phyloP scores from a whole-genome alignment of 495 filamentous ascomycete species.

The Neurospora terricola region DNA sequence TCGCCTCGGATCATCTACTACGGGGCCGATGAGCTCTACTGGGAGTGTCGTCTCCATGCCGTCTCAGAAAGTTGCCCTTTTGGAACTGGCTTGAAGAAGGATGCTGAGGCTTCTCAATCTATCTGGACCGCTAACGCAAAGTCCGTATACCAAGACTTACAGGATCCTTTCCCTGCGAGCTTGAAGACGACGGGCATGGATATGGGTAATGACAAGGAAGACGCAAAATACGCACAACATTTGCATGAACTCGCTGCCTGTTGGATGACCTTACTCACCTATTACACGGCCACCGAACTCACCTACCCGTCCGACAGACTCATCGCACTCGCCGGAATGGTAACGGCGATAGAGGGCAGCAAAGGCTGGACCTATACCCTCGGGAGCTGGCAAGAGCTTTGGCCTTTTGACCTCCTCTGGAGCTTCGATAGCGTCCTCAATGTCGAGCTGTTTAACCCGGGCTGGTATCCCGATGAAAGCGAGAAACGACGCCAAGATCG shows the following conservation, averaged over 20 bases:
- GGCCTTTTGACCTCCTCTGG: neutral
- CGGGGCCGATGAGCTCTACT: conserved; percentile 5
- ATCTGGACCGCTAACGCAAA: neutral
- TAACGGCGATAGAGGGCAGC: neutral
- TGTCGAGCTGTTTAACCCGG: neutral
- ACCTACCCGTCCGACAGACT: neutral
- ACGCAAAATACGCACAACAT: neutral
- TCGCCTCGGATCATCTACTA: conserved; percentile 5
- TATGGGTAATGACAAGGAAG: neutral
- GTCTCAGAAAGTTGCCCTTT: neutral
- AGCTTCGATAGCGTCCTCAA: neutral
- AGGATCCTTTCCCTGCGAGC: neutral
- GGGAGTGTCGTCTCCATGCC: conserved; percentile 4
- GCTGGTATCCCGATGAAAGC: neutral
- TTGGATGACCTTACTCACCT: neutral
- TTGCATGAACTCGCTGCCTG: neutral
- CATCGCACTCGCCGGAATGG: neutral
- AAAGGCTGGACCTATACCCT: neutral
- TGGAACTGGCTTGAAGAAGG: neutral
- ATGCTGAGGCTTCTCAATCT: neutral
- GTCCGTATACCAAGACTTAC: neutral
- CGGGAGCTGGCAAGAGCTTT: neutral
- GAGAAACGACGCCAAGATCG: neutral
- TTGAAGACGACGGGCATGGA: neutral
- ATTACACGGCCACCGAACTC: neutral